Base-by-base conservation (phyloP, 1,139 yeast genomes). In the Saccharomyces uvarum region DNA sequence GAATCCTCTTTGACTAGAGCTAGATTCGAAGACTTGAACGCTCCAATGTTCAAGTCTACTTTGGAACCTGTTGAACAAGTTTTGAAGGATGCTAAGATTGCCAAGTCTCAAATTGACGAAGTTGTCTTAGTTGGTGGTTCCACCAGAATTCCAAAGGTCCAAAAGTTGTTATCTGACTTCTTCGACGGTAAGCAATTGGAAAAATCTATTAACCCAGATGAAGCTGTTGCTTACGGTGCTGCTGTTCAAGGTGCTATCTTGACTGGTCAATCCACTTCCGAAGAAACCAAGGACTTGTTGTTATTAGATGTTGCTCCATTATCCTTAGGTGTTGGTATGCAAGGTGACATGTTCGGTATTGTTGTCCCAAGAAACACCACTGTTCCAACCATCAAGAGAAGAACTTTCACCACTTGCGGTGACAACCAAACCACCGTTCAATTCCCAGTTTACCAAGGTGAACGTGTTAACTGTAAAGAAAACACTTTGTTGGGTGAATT, bases 391-490 rank as follows among this genome's bases (percentile, higher is more conserved):
- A 86, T 89, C 79, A 90, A 90, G 88, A 86, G 96, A 81, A 88
- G 96, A 83, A 90, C 97, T 71, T 90, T 90, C 93, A 89, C 97
- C 79, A 90, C 97, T 72, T 96, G 88, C 74, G 96, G 86, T 73
- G 97, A 90, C 84, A 90, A 88, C 85, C 97, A 90, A 82, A 89
- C 97, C 77, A 88, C 96, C 70, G 97, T 90, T 69, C 95, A 88
- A 77, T 89, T 90, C 96, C 97, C 97, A 78, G 97, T 90, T 62
- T 90, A 89, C 89, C 97, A 90, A 81, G 97, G 97, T 84, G 97
- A 90, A 82, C 95, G 97, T 83, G 96, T 89, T 74, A 90, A 90
- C 95, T 89, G 97, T 83, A 75, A 88, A 68, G 97, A 90, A 81
- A 90, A 90, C 93, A 88, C 96, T 73, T 84, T 89, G 75, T 88